phyloP scores from a whole-genome alignment of 2,329 filamentous ascomycete species.

The Colletotrichum gloeosporioides region DNA sequence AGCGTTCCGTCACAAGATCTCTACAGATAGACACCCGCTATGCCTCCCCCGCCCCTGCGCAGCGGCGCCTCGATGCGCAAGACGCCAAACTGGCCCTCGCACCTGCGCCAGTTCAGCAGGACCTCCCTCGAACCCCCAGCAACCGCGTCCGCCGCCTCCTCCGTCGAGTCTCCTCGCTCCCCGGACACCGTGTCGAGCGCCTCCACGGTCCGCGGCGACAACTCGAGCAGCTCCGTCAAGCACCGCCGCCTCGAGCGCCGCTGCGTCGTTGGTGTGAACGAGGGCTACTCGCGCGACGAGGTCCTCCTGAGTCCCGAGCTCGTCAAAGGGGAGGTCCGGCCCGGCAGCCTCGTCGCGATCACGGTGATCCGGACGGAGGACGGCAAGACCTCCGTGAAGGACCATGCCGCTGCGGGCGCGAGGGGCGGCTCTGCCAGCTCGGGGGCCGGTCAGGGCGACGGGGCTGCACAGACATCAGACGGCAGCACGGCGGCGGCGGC shows the following conservation, averaged over 20 bases:
- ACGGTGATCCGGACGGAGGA: constrained; percentile 61
- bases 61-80: constrained; percentile 52
- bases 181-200: constrained; percentile 55
- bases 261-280: constrained; percentile 68
- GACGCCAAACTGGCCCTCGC: constrained; percentile 54
- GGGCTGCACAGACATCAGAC: constrained; percentile 13
- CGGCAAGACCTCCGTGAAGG: constrained; percentile 13
- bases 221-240: constrained; percentile 31
- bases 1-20: background rate
- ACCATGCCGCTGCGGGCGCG: constrained; percentile 9
- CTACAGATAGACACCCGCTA: background rate
- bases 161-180: constrained; percentile 46
- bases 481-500: constrained; percentile 25
- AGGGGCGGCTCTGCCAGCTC: constrained; percentile 18
- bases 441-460: background rate
- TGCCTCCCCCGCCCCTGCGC: constrained; percentile 34
- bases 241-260: constrained; percentile 46
- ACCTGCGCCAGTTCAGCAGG: constrained; percentile 58
- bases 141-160: constrained; percentile 28
- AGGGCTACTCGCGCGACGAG: constrained; percentile 78
- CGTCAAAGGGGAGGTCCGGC: constrained; percentile 66
- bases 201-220: constrained; percentile 48
- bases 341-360: constrained; percentile 77
- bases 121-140: constrained; percentile 48
- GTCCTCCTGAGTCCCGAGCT: constrained; percentile 79